Conservation (phyloP, 331 rosid species). For the Prunus yedoensis region DNA sequence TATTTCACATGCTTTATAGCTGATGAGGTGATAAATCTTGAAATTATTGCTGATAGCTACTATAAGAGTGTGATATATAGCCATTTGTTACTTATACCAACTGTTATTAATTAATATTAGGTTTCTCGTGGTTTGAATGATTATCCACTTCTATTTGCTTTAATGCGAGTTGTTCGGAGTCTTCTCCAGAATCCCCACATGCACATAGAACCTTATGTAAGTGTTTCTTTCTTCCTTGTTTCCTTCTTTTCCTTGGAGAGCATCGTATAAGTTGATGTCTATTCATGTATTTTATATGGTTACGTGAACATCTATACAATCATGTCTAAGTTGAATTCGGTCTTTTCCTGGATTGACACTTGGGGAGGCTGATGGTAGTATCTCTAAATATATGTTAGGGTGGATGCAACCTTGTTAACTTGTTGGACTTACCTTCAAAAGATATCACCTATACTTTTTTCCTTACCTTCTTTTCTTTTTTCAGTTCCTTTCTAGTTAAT, state of each 20-base stretch:
- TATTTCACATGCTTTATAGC: slow-evolving; percentile 54
- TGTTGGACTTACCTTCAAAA: neutral
- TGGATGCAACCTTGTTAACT: neutral
- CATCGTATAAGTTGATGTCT: neutral
- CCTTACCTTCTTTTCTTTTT: neutral
- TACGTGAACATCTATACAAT: neutral
- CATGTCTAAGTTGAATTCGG: neutral
- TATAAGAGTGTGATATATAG: neutral
- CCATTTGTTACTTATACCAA: slow-evolving; percentile 6
- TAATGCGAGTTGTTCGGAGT: slow-evolving; percentile 52
- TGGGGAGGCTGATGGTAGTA: neutral
- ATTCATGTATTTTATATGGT: neutral
- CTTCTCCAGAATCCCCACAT: slow-evolving; percentile 53
- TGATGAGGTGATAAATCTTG: slow-evolving; percentile 43
- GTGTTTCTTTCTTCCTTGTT: neutral
- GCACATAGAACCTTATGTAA: slow-evolving; percentile 53
- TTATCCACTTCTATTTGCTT: slow-evolving; percentile 44
- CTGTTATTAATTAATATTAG: slow-evolving; percentile 25
- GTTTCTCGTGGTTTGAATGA: slow-evolving; percentile 51
- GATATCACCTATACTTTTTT: neutral
- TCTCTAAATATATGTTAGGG: no score
- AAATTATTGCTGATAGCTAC: neutral
- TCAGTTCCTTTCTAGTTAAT: slow-evolving; percentile 6
- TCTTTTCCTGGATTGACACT: neutral
- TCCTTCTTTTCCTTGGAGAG: neutral